These are phyloP conservation scores for Yarrowia yakushimensis DNA, from an alignment of 805 yeast species.

Conservation along the genomic window DNA sequence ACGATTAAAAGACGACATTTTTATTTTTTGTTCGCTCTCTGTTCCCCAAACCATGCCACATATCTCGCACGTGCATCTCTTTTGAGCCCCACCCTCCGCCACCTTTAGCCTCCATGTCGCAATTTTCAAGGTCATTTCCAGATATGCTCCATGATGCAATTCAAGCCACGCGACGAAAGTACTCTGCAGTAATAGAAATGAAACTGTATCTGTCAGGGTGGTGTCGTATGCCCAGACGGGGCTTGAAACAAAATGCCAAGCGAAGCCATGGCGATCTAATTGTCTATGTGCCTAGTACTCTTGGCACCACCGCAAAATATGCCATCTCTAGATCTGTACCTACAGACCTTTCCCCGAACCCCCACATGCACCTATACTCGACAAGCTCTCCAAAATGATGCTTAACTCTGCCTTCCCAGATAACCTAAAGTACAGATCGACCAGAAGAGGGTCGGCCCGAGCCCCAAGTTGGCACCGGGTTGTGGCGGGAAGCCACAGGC, in stretches of 20 bases:
- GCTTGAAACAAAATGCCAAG: neutral
- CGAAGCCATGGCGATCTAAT: too few species aligned
- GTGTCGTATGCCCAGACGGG: neutral
- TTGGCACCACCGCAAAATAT: neutral
- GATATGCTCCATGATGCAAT: constrained; percentile 24
- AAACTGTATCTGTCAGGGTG: neutral
- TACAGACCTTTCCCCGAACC: neutral
- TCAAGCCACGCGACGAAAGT: constrained; percentile 23
- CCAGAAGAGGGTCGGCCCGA: neutral
- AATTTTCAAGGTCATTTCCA: neutral
- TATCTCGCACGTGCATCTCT: neutral
- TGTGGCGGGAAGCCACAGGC: constrained; percentile 16
- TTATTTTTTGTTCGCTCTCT: too few species aligned
- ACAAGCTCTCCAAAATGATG: neutral
- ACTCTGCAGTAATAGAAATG: too few species aligned
- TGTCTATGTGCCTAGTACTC: neutral
- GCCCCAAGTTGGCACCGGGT: constrained; percentile 7
- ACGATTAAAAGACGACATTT: too few species aligned
- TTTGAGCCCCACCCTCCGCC: neutral
- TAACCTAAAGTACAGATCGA: neutral
- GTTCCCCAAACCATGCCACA: neutral
- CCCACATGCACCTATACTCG: too few species aligned
- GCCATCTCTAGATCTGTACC: neutral
- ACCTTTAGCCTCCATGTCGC: constrained; percentile 20
- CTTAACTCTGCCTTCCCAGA: neutral